Evolutionary conservation across 257 asterid species (phyloP).

Genomic region (Nicotiana paniculata): DNA sequence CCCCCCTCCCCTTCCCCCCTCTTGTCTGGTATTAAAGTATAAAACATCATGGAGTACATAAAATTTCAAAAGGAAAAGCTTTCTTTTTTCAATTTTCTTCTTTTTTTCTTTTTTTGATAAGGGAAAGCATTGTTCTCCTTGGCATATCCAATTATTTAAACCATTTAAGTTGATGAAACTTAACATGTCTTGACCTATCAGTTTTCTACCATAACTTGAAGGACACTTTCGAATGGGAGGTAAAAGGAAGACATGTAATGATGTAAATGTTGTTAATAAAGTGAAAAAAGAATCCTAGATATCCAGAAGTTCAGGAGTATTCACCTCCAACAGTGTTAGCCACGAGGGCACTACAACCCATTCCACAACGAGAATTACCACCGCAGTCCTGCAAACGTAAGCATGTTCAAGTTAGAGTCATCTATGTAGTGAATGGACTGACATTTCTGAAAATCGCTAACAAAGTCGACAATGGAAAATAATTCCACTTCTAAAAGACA

Average conservation of each 20-base stretch:
- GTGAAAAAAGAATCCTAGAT: background rate
- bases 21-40: too few species aligned
- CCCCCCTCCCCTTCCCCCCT: too few species aligned
- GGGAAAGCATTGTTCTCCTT: background rate
- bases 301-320: background rate
- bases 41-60: background rate
- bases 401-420: conserved; percentile 10
- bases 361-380: conserved; percentile 79
- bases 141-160: too few species aligned
- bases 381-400: conserved; percentile 67
- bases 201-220: background rate
- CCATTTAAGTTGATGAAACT: too few species aligned
- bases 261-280: background rate
- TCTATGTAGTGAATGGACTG: background rate
- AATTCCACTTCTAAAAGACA: background rate
- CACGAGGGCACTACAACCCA: conserved; percentile 90
- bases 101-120: background rate
- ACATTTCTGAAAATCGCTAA: background rate
- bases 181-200: background rate
- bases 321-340: conserved; percentile 63
- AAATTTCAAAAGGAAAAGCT: background rate
- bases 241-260: background rate
- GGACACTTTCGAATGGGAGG: background rate
- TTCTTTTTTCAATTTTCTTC: too few species aligned
- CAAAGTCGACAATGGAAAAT: background rate